Base-by-base conservation (phyloP, 306 rosid species). In the Ceratonia siliqua region DNA sequence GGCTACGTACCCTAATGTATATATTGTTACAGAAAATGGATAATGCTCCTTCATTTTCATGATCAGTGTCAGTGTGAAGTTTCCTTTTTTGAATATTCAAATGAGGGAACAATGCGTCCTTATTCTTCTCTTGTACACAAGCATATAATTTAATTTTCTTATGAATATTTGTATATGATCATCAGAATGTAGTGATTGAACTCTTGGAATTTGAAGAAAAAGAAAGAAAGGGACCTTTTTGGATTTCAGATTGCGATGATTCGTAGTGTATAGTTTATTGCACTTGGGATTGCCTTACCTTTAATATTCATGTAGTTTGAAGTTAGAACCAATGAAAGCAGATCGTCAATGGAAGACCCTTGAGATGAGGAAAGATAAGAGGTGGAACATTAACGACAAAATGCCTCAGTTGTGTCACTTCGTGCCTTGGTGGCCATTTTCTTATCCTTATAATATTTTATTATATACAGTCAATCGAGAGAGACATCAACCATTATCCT, bases 301-400 rank as follows among this genome's bases (percentile, higher is more conserved):
- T 14, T n/a, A n/a, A n/a, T 15, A 64, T 65, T 38, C 24, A 2
- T 38, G 25, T 35, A 9, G 0, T 18, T 5, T 11, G 1, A 1
- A 52, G 76, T 68, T 41, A 20, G 50, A 52, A 48, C 85, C 71
- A 78, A 78, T 70, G 82, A 78, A 71, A 63, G 45, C 2, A 32
- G 43, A 13, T 68, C 18, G 11, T 67, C 30, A 32, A 41, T 11
- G 36, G 75, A 65, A 70, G 39, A 15, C 42, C 75, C 33, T 25
- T 22, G 48, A 55, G 27, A 27, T 28, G 17, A 12, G 50, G 15
- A 8, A 41, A 52, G 74, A 68, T 58, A 13, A 75, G 73, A 62
- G 45, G 57, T 20, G 64, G 43, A 76, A 78, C 41, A 67, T 32
- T 14, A 59, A 43, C n/a, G 70, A 74, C 79, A 74, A 57, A 55